Base-by-base conservation (phyloP, 2,329 filamentous ascomycete species). In the Aulographum hederae region DNA sequence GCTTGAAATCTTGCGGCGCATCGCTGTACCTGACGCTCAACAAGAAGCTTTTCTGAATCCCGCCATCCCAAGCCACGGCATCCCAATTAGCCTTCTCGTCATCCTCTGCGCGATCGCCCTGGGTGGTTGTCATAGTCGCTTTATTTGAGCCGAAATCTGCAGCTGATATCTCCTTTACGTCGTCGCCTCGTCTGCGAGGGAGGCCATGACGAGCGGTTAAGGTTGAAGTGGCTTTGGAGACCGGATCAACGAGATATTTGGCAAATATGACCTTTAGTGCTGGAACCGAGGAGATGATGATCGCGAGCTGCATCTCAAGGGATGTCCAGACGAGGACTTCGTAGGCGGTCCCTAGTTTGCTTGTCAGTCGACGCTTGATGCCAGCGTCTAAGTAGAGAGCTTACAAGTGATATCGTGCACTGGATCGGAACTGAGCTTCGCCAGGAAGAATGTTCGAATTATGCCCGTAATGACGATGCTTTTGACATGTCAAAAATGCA, bases 401-500 rank as follows among this genome's bases (percentile, higher is more conserved):
- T 34, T 36, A 45, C 43, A 44, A 4, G 43, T 44, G n/a, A 40
- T 35, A 31, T 46, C 43, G 21, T 39, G 21, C 38, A 21, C 35
- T 35, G 14, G 26, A 6, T 34, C 38, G 37, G 18, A 36, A 13
- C 29, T 35, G 8, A 50, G 34, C 16, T 37, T 32, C 11, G 28
- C 28, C 12, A 49, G 39, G 28, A 44, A 48, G 26, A 45, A 38
- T 10, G 51, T 50, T 16, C 52, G 39, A 19, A 44, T 43, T 16
- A 46, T 39, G 16, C 46, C 48, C 4, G 46, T 44, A 10, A 38
- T 47, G 2, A 48, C 37, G 2, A 48, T 48, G 26, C 42, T 44
- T 18, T 14, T 11, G 5, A 11, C 5, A 8, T 15, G 16, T 38
- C 31, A 42, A 30, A 21, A 19, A 18, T 36, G 13, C 14, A 18